These are phyloP conservation scores for Solanum sitiens DNA, from an alignment of 257 asterid species.

Conservation along the genomic window DNA sequence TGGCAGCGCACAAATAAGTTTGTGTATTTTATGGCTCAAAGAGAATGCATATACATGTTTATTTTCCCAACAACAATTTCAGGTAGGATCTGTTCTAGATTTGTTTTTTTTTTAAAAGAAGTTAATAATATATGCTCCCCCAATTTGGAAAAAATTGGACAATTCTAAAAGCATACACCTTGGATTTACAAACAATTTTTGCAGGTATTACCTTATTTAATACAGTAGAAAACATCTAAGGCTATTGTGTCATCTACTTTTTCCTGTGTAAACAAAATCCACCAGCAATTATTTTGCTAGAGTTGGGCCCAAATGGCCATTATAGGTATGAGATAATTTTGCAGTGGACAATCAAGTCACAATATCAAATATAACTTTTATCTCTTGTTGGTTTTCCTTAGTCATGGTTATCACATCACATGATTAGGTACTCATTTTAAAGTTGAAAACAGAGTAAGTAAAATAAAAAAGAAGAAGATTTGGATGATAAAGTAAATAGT, in stretches of 20 bases:
- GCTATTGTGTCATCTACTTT: background rate
- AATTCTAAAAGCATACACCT: background rate
- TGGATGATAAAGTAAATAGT: too few relatives aligned
- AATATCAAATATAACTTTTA: background rate
- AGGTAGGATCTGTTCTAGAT: too few relatives aligned
- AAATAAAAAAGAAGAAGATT: too few relatives aligned
- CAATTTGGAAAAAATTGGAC: background rate
- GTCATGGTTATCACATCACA: too few relatives aligned
- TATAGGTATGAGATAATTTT: too few relatives aligned
- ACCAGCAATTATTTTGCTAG: background rate
- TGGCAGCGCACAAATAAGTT: too few relatives aligned
- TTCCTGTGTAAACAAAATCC: background rate
- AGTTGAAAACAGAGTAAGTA: too few relatives aligned
- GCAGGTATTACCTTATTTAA: background rate
- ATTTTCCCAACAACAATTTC: too few relatives aligned
- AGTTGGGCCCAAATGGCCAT: background rate
- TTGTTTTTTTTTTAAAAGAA: too few relatives aligned
- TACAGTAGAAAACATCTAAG: background rate
- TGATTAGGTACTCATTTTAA: too few relatives aligned
- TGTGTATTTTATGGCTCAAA: too few relatives aligned
- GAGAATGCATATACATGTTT: too few relatives aligned
- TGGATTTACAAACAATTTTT: background rate
- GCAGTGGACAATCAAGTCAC: background rate
- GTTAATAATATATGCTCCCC: background rate
- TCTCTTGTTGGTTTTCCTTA: background rate